phyloP scores from a whole-genome alignment of 768 basidiomycete species.

The Tricholoma bakamatsutake region DNA sequence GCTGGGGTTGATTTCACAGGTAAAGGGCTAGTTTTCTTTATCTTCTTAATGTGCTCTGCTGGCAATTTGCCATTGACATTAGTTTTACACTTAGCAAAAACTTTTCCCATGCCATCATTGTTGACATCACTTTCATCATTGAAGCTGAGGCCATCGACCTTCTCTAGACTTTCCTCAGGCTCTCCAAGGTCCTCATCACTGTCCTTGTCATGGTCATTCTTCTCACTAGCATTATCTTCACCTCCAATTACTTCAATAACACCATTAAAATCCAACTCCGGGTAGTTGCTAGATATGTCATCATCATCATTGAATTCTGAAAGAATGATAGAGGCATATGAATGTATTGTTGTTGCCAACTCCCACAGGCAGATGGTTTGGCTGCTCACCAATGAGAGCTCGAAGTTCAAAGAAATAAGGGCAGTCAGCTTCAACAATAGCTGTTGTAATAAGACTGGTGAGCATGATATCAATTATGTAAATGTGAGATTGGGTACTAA shows the following conservation, averaged over 20 bases:
- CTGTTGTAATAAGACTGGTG: neutral
- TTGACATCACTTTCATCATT: neutral
- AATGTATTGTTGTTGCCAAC: slow-evolving; percentile 11
- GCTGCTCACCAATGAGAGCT: slow-evolving; percentile 12
- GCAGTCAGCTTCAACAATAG: neutral
- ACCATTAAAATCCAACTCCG: too few relatives aligned
- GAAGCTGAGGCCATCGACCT: too few relatives aligned
- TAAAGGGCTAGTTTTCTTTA: neutral
- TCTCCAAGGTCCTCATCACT: too few relatives aligned
- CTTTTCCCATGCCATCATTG: neutral
- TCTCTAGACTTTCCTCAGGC: neutral
- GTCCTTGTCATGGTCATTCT: too few relatives aligned
- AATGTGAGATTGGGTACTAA: neutral
- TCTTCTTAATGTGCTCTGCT: neutral
- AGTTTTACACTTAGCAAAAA: neutral
- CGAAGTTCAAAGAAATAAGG: neutral
- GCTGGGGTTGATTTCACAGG: neutral
- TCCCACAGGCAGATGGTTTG: slow-evolving; percentile 11
- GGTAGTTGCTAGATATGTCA: neutral
- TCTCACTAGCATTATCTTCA: too few relatives aligned
- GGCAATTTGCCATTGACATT: neutral
- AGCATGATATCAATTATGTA: slow-evolving; percentile 1
- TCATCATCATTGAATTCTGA: neutral
- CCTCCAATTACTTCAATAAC: too few relatives aligned
- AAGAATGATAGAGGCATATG: neutral